Base-by-base conservation (phyloP, 2,329 filamentous ascomycete species). In the Colletotrichum musae region DNA sequence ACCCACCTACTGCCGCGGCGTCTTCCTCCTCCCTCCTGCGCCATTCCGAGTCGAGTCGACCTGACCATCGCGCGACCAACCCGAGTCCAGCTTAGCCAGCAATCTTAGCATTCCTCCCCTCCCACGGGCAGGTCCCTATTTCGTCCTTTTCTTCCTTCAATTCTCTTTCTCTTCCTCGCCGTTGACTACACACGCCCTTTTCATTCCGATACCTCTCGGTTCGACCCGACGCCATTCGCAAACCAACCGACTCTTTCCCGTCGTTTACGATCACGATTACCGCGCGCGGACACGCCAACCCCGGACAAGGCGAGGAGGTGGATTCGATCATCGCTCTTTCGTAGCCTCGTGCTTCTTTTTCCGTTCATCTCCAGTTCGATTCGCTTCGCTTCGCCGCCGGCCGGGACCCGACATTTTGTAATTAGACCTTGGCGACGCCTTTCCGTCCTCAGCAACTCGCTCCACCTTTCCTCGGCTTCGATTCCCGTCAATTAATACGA, bases 81-180 rank as follows among this genome's bases (percentile, higher is more conserved):
- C 63, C 67, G 67, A 61, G 51, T 60, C 36, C 67, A 56, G 66
- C 56, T 56, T 36, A 65, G 62, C 66, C 62, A 69, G 62, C 56
- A 70, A 62, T 36, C 28, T 47, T 51, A 26, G 13, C 26, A 15
- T 67, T 71, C 73, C 72, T 75, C 74, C 75, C 72, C 72, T 75
- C 74, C 73, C 67, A 71, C 74, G 76, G 78, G 78, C 80, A 74
- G 77, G 77, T 73, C 75, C 76, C 75, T 72, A 73, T 75, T 71
- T 70, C 64, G 68, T 60, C 64, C 51, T 72, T 57, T 71, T 57
- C 66, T 65, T 71, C 32, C 21, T 24, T 67, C n/a, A 68, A 36
- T 57, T 67, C n/a, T 68, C 43, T 57, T 59, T 47, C 60, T 39
- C 28, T 32, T 41, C 47, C 39, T 64, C 45, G 45, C 52, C 41